These are phyloP conservation scores for Didymella pomorum DNA, from an alignment of 2,329 filamentous ascomycete genomes.

Conservation along the genomic window DNA sequence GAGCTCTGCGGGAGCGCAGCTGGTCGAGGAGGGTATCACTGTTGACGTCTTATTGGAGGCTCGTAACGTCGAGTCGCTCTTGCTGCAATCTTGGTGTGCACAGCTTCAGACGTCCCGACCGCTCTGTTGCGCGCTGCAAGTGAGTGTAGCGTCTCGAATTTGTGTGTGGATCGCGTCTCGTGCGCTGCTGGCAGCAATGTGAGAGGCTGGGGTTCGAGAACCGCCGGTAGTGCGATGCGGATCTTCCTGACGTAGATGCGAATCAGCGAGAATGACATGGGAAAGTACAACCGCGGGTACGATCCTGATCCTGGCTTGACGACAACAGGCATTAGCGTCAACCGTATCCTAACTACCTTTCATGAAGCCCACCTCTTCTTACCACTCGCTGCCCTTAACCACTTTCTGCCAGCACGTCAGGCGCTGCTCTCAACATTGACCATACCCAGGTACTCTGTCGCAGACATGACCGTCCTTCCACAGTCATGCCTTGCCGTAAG, in stretches of 20 bases:
- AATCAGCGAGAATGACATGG: not conserved
- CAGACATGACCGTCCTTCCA: not conserved
- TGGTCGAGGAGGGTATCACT: not conserved
- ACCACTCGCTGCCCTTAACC: not conserved
- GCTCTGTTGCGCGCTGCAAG: not conserved
- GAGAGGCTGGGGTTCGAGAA: not conserved
- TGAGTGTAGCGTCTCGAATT: not conserved
- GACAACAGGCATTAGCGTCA: slow-evolving; percentile 14
- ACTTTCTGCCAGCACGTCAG: not conserved
- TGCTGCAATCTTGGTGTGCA: not conserved
- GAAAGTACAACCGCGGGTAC: slow-evolving; percentile 5
- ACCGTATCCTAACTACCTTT: slow-evolving; percentile 7
- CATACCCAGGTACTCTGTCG: too few relatives aligned
- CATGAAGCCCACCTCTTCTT: not conserved
- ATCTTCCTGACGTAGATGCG: not conserved
- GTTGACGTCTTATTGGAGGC: not conserved
- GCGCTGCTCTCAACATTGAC: not conserved
- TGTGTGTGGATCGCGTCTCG: not conserved
- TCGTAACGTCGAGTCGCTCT: not conserved
- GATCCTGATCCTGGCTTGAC: slow-evolving; percentile 5
- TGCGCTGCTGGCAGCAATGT: not conserved
- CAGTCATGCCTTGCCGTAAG: not conserved
- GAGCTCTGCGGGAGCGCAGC: not conserved
- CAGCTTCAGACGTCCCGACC: not conserved
- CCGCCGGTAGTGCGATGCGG: not conserved